phyloP scores from a whole-genome alignment of 306 rosid species.

The Hippophae gyantsensis region DNA sequence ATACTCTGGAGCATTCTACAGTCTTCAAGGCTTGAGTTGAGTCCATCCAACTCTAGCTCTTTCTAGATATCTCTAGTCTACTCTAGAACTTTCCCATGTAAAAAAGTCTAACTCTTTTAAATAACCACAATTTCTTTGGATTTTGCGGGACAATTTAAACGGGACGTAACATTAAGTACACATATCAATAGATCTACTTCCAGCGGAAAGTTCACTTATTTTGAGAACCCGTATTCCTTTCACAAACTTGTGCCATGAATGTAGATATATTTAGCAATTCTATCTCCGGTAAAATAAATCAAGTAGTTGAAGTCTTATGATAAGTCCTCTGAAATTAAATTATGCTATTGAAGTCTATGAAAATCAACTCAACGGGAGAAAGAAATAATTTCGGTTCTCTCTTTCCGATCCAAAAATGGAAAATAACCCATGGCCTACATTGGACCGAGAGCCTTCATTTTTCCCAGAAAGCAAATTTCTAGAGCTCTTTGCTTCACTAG shows the following conservation, averaged over 20 bases:
- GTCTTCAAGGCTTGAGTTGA: no score
- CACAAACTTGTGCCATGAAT: neutral
- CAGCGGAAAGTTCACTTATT: no score
- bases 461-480: neutral
- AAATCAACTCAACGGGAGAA: neutral
- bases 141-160: no score
- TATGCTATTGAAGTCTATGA: neutral
- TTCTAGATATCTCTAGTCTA: no score
- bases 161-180: no score
- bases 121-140: no score
- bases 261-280: neutral
- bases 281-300: no score
- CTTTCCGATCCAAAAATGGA: slow-evolving; percentile 1
- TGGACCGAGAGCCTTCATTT: slow-evolving; percentile 3
- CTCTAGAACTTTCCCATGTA: no score
- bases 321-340: neutral
- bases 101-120: no score
- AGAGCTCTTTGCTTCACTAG: neutral
- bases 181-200: no score
- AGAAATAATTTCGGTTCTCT: neutral
- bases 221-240: neutral
- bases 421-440: neutral
- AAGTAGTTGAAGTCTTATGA: neutral
- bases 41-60: no score
- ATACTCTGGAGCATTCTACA: no score